Evolutionary conservation across 2,329 filamentous ascomycete species (phyloP).

Genomic region (Sporothrix inflata): DNA sequence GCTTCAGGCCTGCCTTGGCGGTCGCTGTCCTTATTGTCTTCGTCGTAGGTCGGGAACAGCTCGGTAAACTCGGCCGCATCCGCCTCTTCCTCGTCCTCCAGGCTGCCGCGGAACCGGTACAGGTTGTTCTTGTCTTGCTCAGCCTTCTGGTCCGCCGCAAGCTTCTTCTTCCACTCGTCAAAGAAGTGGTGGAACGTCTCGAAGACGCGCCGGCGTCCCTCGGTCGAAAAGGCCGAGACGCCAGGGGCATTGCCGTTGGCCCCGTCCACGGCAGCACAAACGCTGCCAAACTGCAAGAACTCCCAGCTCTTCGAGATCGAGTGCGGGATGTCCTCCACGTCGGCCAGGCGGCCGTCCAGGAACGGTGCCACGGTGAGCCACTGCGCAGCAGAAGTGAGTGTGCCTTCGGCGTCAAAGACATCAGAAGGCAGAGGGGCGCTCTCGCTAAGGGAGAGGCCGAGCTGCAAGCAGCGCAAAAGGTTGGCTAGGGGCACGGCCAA

Average conservation of each 20-base stretch:
- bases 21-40: conserved; percentile 39
- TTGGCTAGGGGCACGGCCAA: conserved; percentile 77
- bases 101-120: conserved; percentile 80
- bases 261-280: conserved; percentile 54
- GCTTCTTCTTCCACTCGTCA: conserved; percentile 75
- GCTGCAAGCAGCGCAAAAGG: conserved; percentile 75
- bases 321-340: conserved; percentile 33
- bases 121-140: conserved; percentile 74
- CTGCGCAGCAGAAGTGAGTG: conserved; percentile 34
- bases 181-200: conserved; percentile 74
- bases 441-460: conserved; percentile 70
- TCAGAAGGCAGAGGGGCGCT: conserved; percentile 41
- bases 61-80: conserved; percentile 75
- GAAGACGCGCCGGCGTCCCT: conserved; percentile 60
- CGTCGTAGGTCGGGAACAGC: conserved; percentile 79
- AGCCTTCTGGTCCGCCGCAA: conserved; percentile 75
- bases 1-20: conserved; percentile 31
- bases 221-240: conserved; percentile 42
- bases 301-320: conserved; percentile 47
- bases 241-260: conserved; percentile 45
- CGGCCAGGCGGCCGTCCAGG: conserved; percentile 52
- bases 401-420: conserved; percentile 32
- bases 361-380: conserved; percentile 59
- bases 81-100: conserved; percentile 74
- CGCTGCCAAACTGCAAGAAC: conserved; percentile 54